Evolutionary conservation across 306 rosid genomes (phyloP), one percentile per base, ranked within the genome.

Genomic region (Gynostemma pentaphyllum): DNA sequence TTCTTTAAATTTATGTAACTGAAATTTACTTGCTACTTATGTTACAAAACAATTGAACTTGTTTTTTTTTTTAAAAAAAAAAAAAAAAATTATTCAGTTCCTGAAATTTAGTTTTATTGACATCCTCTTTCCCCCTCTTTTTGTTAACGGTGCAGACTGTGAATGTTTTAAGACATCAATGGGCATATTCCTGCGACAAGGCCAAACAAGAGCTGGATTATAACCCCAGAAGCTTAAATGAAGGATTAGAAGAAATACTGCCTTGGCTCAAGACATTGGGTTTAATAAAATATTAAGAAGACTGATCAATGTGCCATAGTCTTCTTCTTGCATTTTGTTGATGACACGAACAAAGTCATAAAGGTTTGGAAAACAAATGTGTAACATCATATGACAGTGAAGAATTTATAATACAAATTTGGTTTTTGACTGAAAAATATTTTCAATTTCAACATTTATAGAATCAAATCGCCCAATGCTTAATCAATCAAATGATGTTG

Each of bases 181-280:
- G 96, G 96, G 87, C 83, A 65, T 92, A 88, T 68, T 82, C 84
- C 18, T 78, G 78, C 48, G 83, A 82, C 54, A 82, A 82, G 75
- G 79, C 84, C 15, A 78, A 69, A 74, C 32, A 22, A 59, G 84
- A 82, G 60, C 62, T 82, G 68, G 81, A 56, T 68, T 78, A 78
- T 18, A 76, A 76, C 53, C 96, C 92, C 42, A 84, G 90, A 75
- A 72, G 84, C 72, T 72, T 88, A 73, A 84, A 60, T 66, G 98
- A 92, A 70, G 98, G 98, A 16, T 74, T 88, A 44, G 83, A 67
- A 8, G 98, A 88, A 74, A 79, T 88, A 61, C 70, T 88, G 3
- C 83, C 79, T 15, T 88, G 96, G 96, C 67, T 88, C 73, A 88
- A 86, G 88, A 61, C 74, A 62, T 64, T 49, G 81, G 87, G 90